Percentiles rank a stretch among this genome's conserved stretches.
Evolutionary conservation across 345 rosid species (phyloP).

Genomic region (Lenwebbia sp.): DNA sequence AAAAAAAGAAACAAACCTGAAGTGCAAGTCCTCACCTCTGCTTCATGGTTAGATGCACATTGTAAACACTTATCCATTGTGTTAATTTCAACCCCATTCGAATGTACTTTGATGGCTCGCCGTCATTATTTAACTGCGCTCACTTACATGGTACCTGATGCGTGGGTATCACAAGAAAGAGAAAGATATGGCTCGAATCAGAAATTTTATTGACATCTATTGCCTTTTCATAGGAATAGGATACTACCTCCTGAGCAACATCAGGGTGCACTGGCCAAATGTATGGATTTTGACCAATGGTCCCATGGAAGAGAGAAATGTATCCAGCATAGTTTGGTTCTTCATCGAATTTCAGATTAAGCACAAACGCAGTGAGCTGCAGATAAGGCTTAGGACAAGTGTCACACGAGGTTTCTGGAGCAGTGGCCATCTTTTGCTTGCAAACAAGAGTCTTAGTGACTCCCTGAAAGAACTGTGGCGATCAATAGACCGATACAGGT

Average conservation of each 20-base stretch:
- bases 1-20: neutral
- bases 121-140: neutral
- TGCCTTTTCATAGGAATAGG: neutral
- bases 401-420: neutral
- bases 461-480: neutral
- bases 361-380: neutral
- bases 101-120: neutral
- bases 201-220: neutral
- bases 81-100: neutral
- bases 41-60: neutral
- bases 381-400: neutral
- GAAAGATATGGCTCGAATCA: neutral
- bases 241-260: neutral
- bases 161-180: no score
- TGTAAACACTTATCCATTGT: constrained; percentile 1
- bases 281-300: neutral
- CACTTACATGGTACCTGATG: neutral
- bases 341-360: constrained; percentile 1
- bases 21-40: neutral
- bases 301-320: neutral
- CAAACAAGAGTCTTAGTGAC: constrained; percentile 1
- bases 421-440: constrained; percentile 4
- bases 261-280: neutral
- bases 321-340: neutral
- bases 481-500: neutral